A percentile compares a stretch with the other conserved stretches of the same genome.
Conservation (phyloP, 2,329 filamentous ascomycete genomes). For the Canariomyces notabilis region DNA sequence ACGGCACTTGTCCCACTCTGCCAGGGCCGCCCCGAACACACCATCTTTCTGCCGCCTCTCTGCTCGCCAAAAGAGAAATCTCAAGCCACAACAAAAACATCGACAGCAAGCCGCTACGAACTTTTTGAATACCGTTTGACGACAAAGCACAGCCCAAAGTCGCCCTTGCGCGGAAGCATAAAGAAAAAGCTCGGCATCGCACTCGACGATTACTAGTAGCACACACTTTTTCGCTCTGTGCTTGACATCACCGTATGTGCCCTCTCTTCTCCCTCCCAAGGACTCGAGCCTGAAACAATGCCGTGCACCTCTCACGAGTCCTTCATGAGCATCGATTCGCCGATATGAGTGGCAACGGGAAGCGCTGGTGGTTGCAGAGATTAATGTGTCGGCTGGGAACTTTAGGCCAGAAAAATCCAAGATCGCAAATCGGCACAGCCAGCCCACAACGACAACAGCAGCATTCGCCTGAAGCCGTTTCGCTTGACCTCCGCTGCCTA, state of each 20-base stretch:
- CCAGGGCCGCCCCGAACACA: slow-evolving; percentile 14
- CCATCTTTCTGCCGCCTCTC: slow-evolving; percentile 19
- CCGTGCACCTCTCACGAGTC: neutral
- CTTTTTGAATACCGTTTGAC: too few relatives aligned
- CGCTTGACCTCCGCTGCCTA: neutral
- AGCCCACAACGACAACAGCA: neutral
- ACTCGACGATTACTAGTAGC: neutral
- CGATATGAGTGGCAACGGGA: slow-evolving; percentile 16
- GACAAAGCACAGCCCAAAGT: neutral
- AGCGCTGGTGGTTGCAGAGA: slow-evolving; percentile 15
- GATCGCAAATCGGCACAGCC: slow-evolving; percentile 1
- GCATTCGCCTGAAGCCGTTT: neutral
- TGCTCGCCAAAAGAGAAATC: slow-evolving; percentile 22
- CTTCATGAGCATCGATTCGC: neutral
- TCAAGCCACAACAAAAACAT: slow-evolving; percentile 16
- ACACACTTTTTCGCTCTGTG: neutral
- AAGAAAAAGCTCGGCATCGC: neutral
- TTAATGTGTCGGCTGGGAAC: slow-evolving; percentile 19
- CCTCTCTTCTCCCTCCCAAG: neutral
- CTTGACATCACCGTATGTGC: slow-evolving; percentile 11
- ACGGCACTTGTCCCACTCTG: neutral
- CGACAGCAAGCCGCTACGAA: too few relatives aligned
- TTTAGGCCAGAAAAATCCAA: slow-evolving; percentile 13
- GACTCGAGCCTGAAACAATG: neutral
- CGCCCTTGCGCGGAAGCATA: neutral